These are phyloP conservation scores for Neonectria coccinea DNA, from an alignment of 2,329 filamentous ascomycete species.

Conservation along the genomic window DNA sequence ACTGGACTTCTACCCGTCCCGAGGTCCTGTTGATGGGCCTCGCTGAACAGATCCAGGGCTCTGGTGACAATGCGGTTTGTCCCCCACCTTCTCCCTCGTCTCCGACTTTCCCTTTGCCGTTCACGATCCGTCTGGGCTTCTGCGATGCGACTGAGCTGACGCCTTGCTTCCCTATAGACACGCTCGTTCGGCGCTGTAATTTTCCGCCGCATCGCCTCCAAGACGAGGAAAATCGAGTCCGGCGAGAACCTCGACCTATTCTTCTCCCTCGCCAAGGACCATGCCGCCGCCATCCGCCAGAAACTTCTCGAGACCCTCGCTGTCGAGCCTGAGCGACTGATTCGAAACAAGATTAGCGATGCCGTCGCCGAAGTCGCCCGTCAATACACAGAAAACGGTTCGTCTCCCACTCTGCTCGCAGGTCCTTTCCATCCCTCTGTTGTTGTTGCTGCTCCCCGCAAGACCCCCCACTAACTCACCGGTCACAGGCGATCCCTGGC, in stretches of 20 bases:
- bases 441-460: constrained; percentile 8
- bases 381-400: constrained; percentile 93
- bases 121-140: constrained; percentile 9
- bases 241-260: constrained; percentile 86
- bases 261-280: constrained; percentile 78
- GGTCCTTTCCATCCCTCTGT: neutral
- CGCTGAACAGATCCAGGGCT: constrained; percentile 87
- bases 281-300: constrained; percentile 82
- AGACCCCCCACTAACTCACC: constrained; percentile 34
- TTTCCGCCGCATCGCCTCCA: constrained; percentile 92
- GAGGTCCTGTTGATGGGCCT: constrained; percentile 94
- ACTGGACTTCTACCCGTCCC: constrained; percentile 85
- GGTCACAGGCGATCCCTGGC: constrained; percentile 81
- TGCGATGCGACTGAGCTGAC: constrained; percentile 31
- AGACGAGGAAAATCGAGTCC: constrained; percentile 80
- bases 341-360: constrained; percentile 96
- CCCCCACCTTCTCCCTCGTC: constrained; percentile 8
- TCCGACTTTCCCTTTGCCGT: constrained; percentile 11
- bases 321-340: constrained; percentile 76
- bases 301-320: constrained; percentile 85
- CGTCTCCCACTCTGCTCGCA: constrained; percentile 48
- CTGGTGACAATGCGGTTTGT: constrained; percentile 77
- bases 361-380: constrained; percentile 96
- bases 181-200: constrained; percentile 94
- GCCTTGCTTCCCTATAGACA: constrained; percentile 64